Evolutionary conservation across 169 alveolate genomes (phyloP), one percentile per base, ranked within the genome.

Genomic region (Cytauxzoon felis): DNA sequence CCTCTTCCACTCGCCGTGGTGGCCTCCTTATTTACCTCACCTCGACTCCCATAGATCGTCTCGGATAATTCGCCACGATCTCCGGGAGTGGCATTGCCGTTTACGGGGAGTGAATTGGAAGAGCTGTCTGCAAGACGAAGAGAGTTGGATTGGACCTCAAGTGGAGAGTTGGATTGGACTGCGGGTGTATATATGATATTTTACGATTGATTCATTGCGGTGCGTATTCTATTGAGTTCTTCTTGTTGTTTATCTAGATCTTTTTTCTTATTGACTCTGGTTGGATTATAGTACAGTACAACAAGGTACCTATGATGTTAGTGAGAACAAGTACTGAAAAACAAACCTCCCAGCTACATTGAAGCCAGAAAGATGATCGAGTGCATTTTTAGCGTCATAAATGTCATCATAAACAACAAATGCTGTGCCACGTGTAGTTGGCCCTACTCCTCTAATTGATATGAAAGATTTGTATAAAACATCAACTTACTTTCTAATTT

Each of bases 381-480:
- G 93, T n/a, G 99, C 99, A 68, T 92, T 96, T 79, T 94, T 95
- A 9, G 99, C 99, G 79, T 97, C 99, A 57, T 90, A 95, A 41
- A 95, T 92, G 81, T 97, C 99, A 56, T 97, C 99, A 88, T 96
- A 97, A 8, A 95, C 98, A 23, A 97, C 99, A 80, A 93, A 95
- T 36, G 98, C 98, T 3, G 98, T 95, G 42, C 98, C 99, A 83
- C 83, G 94, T 3, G 94, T 95, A 56, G 88, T 91, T 56, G 90
- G 94, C 50, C 92, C 64, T 65, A 86, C 78, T 32, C 97, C 97
- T 69, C 96, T 88, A 73, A 21, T 34, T 30, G 47, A 1, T 76
- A 71, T 1, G 24, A 16, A 3, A 21, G 11, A 16, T 29, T 5
- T 27, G 33, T 16, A 8, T 11, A 33, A 11, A 23, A 3, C 2